Percentiles rank a stretch among this genome's conserved stretches.
phyloP scores from a whole-genome alignment of 441 rosid genomes.

The Daphne laureola region DNA sequence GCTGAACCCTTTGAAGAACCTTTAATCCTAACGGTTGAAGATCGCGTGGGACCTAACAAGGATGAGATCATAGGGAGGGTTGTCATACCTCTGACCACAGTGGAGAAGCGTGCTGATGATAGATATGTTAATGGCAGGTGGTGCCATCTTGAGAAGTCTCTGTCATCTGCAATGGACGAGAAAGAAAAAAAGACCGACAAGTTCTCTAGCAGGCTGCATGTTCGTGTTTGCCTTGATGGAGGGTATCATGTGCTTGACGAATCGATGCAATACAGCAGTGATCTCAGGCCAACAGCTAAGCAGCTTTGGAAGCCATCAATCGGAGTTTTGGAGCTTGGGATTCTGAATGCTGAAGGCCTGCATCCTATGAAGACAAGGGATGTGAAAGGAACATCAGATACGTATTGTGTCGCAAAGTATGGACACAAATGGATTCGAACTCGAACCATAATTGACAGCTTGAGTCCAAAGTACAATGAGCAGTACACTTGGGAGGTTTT shows the following conservation, averaged over 20 bases:
- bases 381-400: conserved; percentile 74
- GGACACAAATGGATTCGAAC: conserved; percentile 94
- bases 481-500: conserved; percentile 97
- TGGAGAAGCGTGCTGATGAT: conserved; percentile 64
- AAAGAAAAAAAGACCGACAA: conserved; percentile 53
- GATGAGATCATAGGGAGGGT: conserved; percentile 68
- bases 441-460: conserved; percentile 58
- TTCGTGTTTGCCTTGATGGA: conserved; percentile 71
- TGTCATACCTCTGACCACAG: conserved; percentile 43
- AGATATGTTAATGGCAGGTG: conserved; percentile 43
- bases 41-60: conserved; percentile 54
- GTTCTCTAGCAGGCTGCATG: conserved; percentile 50
- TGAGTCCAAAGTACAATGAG: conserved; percentile 81
- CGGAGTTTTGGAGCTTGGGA: conserved; percentile 80
- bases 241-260: conserved; percentile 98
- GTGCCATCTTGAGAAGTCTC: conserved; percentile 51
- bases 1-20: conserved; percentile 90
- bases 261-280: conserved; percentile 83
- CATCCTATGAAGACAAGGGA: conserved; percentile 69
- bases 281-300: conserved; percentile 82
- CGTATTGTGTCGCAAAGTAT: conserved; percentile 90
- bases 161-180: conserved; percentile 56
- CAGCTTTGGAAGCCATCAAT: conserved; percentile 74
- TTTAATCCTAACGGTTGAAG: conserved; percentile 61
- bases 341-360: conserved; percentile 64